Base-by-base conservation (phyloP, 2,329 filamentous ascomycete species). In the Chrysoporthe puriensis region DNA sequence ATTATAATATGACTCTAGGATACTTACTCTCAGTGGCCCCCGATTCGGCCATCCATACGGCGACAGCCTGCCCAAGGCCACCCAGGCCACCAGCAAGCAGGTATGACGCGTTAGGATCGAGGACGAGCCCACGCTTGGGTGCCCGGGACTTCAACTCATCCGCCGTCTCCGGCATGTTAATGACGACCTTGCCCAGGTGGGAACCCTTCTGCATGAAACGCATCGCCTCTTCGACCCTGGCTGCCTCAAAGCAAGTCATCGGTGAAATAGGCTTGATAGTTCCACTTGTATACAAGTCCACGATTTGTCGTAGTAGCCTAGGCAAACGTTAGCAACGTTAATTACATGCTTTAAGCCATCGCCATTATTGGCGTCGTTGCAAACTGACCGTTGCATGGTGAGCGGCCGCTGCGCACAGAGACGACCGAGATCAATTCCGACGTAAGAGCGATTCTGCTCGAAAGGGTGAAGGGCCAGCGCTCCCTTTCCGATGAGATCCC, bases 121-220 rank as follows among this genome's bases (percentile, higher is more conserved):
- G 48, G n/a, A 21, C n/a, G 3, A 50, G 48, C n/a, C n/a, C 9
- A 3, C 48, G 48, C 16, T 50, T 50, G 11, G 48, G 48, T 4
- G 48, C 48, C n/a, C n/a, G 48, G 4, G 48, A 50, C 16, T 50
- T 50, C 48, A 50, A 57, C 54, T 1, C 66, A 63, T 26, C 60
- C 59, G 50, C 68, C 68, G 8, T 71, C 66, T n/a, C 57, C 8
- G 72, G 68, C 44, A 77, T 72, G 4, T 69, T 73, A 6, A 76
- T 63, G 16, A 82, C 75, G 6, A 82, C 74, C 64, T 84, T 84
- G 0, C 81, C 82, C 18, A 82, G 76, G 64, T 82, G 80, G 1
- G 75, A 71, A 0, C 80, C 81, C 40, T 72, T 73, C 64, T 81
- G 79, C 71, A 84, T 76, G 43, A 74, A 74, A 1, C 77, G 72